Evolutionary conservation across 352 stramenopile species (phyloP), one percentile per base, ranked within the genome.

Genomic region (Globisporangium nagaii): DNA sequence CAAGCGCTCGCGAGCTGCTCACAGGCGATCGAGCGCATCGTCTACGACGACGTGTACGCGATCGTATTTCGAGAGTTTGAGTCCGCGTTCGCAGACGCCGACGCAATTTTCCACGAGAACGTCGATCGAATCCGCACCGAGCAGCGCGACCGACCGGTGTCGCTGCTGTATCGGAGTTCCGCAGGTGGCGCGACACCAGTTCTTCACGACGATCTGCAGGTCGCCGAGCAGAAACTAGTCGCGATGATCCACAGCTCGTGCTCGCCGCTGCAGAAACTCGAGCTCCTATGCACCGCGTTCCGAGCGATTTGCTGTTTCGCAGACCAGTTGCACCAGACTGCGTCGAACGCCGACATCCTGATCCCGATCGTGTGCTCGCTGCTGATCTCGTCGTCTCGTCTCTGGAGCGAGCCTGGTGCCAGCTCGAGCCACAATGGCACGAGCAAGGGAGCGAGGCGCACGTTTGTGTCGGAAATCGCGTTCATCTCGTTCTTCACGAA

Each of bases 401-500:
- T 58, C 4, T 34, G 69, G 4, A 72, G 62, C 56, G 27, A 60
- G 10, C 11, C 24, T 3, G n/a, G 0, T 17, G 28, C 9, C 39
- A 45, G 39, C 19, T 30, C 11, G 25, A 44, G 19, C 37, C 6
- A 28, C 10, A 22, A 8, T 7, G 27, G 7, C 39, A 28, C 3
- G 8, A 28, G 9, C 39, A 45, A 3, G 3, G 12, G 35, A 44
- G 20, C 43, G 19, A 48, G 43, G 3, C 60, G 51, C n/a, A 56
- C 73, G 22, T 88, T 89, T n/a, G 78, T 88, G 25, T 75, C 78
- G 1, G 70, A 89, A 44, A 75, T 89, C 35, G 80, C 76, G n/a
- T 87, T 83, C 47, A 80, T 86, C 52, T 83, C 78, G 15, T 89
- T 84, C 40, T 85, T 91, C 47, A 91, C 79, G 25, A 74, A 85